These are phyloP conservation scores for Linnemannia zychae DNA, from an alignment of 192 early-diverging fungal species.

Conservation along the genomic window DNA sequence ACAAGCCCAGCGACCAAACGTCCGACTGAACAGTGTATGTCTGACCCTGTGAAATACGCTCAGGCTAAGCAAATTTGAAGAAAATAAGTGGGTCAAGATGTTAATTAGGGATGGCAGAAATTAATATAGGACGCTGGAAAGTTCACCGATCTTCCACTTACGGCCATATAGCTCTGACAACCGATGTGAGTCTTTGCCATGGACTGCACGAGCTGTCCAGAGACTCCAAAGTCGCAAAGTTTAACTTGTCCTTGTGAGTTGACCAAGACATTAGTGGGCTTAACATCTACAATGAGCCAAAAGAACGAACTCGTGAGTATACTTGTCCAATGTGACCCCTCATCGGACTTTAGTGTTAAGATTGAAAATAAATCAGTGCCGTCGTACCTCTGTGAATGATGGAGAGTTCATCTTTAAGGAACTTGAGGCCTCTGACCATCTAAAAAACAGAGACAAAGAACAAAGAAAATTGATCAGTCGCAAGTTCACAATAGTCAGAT, in stretches of 20 bases:
- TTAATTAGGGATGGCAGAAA: too few species aligned
- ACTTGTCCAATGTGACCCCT: background rate
- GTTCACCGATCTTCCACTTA: constrained; percentile 46
- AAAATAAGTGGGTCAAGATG: background rate
- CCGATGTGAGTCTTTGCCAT: constrained; percentile 95
- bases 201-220: constrained; percentile 89
- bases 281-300: constrained; percentile 76
- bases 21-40: constrained; percentile 91
- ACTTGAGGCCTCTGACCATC: constrained; percentile 87
- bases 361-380: background rate
- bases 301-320: background rate
- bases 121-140: background rate
- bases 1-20: constrained; percentile 94
- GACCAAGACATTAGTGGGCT: constrained; percentile 94
- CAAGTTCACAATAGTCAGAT: background rate
- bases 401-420: constrained; percentile 87
- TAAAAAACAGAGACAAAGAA: constrained; percentile 27
- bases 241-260: constrained; percentile 92
- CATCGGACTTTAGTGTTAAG: background rate
- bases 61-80: constrained; percentile 70
- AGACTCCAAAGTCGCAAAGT: constrained; percentile 97
- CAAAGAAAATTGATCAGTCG: background rate
- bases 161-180: constrained; percentile 96
- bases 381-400: constrained; percentile 88
- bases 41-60: constrained; percentile 81